Evolutionary conservation across 2,329 filamentous ascomycete genomes (phyloP).

Genomic region (Colletotrichum plurivorum): DNA sequence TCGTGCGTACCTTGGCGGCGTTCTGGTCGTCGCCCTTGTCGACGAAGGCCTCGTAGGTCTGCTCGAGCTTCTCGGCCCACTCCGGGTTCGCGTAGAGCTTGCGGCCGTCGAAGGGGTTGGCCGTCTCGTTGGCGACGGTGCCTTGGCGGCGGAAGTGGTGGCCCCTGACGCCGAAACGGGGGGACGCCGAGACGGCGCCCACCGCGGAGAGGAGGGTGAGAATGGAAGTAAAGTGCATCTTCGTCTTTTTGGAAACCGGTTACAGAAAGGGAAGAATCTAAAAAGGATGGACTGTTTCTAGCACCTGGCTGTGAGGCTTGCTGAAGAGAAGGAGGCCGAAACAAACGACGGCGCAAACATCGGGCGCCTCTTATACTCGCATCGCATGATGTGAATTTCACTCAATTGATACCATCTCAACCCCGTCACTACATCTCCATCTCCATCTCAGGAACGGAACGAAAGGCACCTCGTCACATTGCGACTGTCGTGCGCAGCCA

Average conservation of each 20-base stretch:
- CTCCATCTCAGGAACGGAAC: constrained; percentile 28
- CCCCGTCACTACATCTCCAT: not conserved
- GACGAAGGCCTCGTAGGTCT: constrained; percentile 54
- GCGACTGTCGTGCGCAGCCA: constrained; percentile 8
- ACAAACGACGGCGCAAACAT: too few relatives aligned
- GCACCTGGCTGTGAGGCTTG: constrained; percentile 1
- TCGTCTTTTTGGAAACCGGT: not conserved
- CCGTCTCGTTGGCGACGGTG: constrained; percentile 7
- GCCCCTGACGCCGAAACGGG: constrained; percentile 18
- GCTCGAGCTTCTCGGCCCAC: constrained; percentile 58
- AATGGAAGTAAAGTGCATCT: constrained; percentile 39
- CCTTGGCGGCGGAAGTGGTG: constrained; percentile 27
- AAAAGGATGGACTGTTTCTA: not conserved
- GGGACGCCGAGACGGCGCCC: constrained; percentile 37
- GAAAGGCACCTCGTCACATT: constrained; percentile 18
- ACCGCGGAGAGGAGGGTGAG: constrained; percentile 36
- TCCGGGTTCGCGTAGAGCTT: constrained; percentile 62
- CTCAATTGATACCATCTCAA: not conserved
- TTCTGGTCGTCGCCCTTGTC: constrained; percentile 53
- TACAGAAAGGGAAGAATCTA: not conserved
- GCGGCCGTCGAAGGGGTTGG: constrained; percentile 63
- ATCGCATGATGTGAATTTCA: not conserved
- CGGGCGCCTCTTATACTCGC: not conserved
- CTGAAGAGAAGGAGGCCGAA: not conserved
- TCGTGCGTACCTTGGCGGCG: constrained; percentile 53